These are phyloP conservation scores for Saussurea involucrata DNA, from an alignment of 129 eudicot genomes.

Conservation along the genomic window DNA sequence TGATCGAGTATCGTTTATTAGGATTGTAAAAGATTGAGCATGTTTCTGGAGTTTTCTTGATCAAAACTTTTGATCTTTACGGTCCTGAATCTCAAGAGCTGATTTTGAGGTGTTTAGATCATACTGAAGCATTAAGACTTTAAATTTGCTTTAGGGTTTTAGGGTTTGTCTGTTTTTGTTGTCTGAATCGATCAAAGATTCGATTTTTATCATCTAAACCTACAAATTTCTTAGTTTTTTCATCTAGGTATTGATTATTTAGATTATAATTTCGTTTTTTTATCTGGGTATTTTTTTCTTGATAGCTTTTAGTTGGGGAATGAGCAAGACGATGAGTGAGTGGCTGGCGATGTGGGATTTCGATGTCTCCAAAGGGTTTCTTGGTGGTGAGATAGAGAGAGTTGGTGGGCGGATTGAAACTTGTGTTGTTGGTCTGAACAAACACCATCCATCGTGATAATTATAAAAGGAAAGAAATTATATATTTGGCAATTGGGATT, in stretches of 20 bases:
- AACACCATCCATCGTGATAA: too few species aligned
- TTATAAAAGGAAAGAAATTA: too few species aligned
- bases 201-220: slow-evolving; percentile 12
- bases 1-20: slow-evolving; percentile 4
- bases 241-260: slow-evolving; percentile 14
- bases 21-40: slow-evolving; percentile 3
- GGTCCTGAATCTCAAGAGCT: slow-evolving; percentile 15
- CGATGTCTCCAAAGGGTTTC: too few species aligned
- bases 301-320: slow-evolving; percentile 12
- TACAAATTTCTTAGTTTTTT: slow-evolving; percentile 2
- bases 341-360: too few species aligned
- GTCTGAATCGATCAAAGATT: slow-evolving; percentile 24
- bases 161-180: slow-evolving; percentile 7
- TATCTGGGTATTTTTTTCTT: slow-evolving; percentile 18
- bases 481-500: too few species aligned
- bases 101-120: slow-evolving; percentile 23
- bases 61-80: slow-evolving; percentile 20
- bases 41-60: slow-evolving; percentile 26
- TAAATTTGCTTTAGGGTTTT: slow-evolving; percentile 17
- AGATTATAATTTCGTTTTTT: slow-evolving; percentile 5
- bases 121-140: slow-evolving; percentile 1
- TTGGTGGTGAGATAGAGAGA: too few species aligned
- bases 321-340: too few species aligned
- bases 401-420: too few species aligned
- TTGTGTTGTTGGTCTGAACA: too few species aligned